Percentiles rank a stretch among this genome's conserved stretches.
Conservation (phyloP, 164 flowering plant genomes). For the Annona cherimola region DNA sequence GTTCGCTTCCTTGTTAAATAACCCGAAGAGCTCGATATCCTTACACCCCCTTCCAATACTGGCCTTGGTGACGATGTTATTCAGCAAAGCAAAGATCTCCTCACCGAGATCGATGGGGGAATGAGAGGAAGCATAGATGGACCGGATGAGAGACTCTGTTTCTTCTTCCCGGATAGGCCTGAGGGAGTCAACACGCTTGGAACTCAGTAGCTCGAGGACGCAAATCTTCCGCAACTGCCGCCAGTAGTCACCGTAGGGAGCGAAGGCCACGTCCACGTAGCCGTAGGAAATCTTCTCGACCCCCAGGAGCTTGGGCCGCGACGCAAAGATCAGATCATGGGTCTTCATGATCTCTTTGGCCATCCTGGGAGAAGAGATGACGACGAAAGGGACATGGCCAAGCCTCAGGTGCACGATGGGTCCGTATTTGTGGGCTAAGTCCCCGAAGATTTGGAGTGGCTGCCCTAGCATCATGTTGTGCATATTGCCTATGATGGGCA, state of each 20-base stretch:
- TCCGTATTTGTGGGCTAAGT: conserved; percentile 5
- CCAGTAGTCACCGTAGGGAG: conserved; percentile 20
- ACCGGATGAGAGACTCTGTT: conserved; percentile 9
- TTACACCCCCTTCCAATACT: conserved; percentile 34
- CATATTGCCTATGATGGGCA: conserved; percentile 10
- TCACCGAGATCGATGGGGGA: conserved; percentile 15
- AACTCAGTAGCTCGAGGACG: conserved; percentile 11
- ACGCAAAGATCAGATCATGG: conserved; percentile 17
- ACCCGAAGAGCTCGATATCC: conserved; percentile 27
- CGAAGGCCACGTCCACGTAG: conserved; percentile 7
- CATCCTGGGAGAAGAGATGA: conserved; percentile 2
- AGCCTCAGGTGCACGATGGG: conserved; percentile 7
- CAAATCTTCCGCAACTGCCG: conserved; percentile 16
- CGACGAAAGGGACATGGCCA: conserved; percentile 1
- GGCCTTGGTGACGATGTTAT: conserved; percentile 21
- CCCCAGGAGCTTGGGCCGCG: conserved; percentile 1
- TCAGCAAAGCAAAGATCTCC: conserved; percentile 14
- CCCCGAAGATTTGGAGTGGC: conserved; percentile 1
- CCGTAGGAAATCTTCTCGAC: conserved; percentile 2
- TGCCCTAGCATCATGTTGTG: conserved; percentile 1
- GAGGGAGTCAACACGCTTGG: conserved; percentile 15
- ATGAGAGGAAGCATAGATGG: conserved; percentile 7
- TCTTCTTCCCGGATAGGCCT: conserved; percentile 18
- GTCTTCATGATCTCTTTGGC: conserved; percentile 20
- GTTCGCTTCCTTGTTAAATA: conserved; percentile 5